Conservation (phyloP, 805 yeast species). For the Ogataea glucozyma region DNA sequence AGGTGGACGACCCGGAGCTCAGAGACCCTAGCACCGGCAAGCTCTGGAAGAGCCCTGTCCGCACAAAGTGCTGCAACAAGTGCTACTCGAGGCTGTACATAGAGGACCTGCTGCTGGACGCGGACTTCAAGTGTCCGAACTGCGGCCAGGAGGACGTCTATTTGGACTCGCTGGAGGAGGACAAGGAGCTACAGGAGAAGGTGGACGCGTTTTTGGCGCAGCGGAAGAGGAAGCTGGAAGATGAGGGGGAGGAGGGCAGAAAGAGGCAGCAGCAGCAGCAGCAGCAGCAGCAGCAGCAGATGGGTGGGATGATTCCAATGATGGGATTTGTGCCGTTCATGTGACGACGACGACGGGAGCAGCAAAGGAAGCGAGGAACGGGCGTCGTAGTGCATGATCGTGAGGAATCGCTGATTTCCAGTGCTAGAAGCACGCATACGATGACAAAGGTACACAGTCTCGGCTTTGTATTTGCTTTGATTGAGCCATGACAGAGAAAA, state of each 20-base stretch:
- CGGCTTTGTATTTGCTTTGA: too few relatives aligned
- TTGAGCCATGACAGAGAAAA: too few relatives aligned
- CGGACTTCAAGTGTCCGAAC: constrained; percentile 88
- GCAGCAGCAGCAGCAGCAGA: constrained; percentile 31
- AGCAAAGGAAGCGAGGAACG: too few relatives aligned
- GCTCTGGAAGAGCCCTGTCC: constrained; percentile 69
- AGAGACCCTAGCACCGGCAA: constrained; percentile 67
- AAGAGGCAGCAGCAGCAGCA: constrained; percentile 26
- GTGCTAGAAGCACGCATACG: too few relatives aligned
- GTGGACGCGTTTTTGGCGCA: constrained; percentile 52
- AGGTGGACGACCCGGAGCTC: constrained; percentile 60
- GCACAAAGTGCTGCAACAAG: constrained; percentile 70
- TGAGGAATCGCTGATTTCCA: too few relatives aligned
- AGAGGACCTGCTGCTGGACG: constrained; percentile 68
- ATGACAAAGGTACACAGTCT: too few relatives aligned
- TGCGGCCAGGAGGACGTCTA: constrained; percentile 74
- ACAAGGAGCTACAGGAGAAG: constrained; percentile 56
- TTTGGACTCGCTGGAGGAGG: constrained; percentile 68
- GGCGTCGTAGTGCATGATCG: too few relatives aligned
- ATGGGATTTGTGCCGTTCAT: constrained; percentile 38
- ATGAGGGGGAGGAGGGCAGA: constrained; percentile 18
- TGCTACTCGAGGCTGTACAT: constrained; percentile 60
- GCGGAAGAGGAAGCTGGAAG: constrained; percentile 23
- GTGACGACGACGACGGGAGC: too few relatives aligned
- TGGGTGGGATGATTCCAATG: constrained; percentile 39